Evolutionary conservation across 108 stramenopile genomes (phyloP).

Genomic region (Skeletonema tropicum): DNA sequence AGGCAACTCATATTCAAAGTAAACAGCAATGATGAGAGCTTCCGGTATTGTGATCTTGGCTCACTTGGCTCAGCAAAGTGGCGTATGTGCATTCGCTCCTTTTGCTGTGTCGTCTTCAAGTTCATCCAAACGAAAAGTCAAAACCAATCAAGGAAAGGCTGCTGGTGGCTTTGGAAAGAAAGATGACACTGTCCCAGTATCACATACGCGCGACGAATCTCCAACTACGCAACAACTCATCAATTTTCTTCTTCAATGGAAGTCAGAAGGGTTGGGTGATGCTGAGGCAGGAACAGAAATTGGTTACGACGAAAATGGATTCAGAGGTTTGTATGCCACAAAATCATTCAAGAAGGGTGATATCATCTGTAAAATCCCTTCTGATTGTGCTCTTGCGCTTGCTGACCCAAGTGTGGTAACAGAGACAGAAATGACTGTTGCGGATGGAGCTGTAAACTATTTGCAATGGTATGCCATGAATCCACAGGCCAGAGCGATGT

Average conservation of each 20-base stretch:
- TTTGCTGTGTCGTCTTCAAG: conserved; percentile 32
- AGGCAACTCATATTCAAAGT: too few relatives aligned
- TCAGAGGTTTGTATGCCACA: conserved; percentile 63
- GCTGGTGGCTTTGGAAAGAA: conserved; percentile 36
- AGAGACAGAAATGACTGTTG: conserved; percentile 44
- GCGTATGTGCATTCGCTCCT: neutral
- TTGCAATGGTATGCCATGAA: conserved; percentile 21
- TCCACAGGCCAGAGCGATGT: conserved; percentile 14
- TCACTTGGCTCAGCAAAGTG: neutral
- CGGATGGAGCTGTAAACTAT: conserved; percentile 49
- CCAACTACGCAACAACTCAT: conserved; percentile 46
- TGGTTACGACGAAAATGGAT: conserved; percentile 37
- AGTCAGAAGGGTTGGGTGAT: conserved; percentile 50
- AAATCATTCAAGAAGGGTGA: conserved; percentile 59
- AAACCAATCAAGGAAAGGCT: conserved; percentile 30
- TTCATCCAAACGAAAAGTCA: conserved; percentile 18
- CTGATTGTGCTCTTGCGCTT: conserved; percentile 68
- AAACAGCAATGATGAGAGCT: neutral
- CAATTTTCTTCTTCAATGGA: conserved; percentile 54
- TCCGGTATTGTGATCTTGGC: neutral
- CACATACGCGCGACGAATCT: conserved; percentile 52
- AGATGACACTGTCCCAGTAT: conserved; percentile 15
- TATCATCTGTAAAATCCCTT: conserved; percentile 67
- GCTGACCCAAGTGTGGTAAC: conserved; percentile 50
- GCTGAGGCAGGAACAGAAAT: conserved; percentile 52